phyloP scores from a whole-genome alignment of 805 yeast genomes.

The Metschnikowia lochheadii region DNA sequence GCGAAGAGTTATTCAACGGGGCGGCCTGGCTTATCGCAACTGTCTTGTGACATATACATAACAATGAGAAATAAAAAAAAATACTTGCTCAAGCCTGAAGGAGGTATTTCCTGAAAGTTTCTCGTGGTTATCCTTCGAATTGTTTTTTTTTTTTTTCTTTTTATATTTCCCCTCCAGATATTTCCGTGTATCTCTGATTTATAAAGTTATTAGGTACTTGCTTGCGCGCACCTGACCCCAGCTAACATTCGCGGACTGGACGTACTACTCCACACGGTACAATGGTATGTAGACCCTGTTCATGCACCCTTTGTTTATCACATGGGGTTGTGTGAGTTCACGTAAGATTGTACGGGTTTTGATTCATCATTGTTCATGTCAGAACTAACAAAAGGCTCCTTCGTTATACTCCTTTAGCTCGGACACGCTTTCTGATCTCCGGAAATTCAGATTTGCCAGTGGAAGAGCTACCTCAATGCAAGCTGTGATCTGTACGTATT shows the following conservation, averaged over 20 bases:
- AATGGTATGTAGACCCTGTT: constrained; percentile 1
- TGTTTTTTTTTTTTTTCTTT: background rate
- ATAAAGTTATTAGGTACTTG: background rate
- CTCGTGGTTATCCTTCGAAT: background rate
- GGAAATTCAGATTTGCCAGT: constrained; percentile 70
- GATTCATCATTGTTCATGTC: background rate
- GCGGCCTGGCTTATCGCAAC: background rate
- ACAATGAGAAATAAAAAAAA: background rate
- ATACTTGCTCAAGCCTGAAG: background rate
- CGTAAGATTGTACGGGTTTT: background rate
- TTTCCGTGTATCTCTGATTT: background rate
- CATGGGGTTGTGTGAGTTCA: background rate
- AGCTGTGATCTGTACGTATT: constrained; percentile 53
- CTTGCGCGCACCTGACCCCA: constrained; percentile 2
- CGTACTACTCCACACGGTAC: constrained; percentile 1
- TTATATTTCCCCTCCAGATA: background rate
- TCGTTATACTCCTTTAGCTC: constrained; percentile 60
- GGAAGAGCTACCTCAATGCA: constrained; percentile 59
- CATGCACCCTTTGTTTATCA: background rate
- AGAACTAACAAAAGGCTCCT: constrained; percentile 17
- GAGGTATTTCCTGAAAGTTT: too few species aligned
- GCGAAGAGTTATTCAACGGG: background rate
- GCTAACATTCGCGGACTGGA: background rate
- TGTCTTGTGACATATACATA: background rate
- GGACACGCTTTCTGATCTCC: constrained; percentile 55